A percentile compares a stretch with the other conserved stretches of the same genome.
Evolutionary conservation across 1,284 basidiomycete genomes (phyloP).

Genomic region (Coniferiporia weirii): DNA sequence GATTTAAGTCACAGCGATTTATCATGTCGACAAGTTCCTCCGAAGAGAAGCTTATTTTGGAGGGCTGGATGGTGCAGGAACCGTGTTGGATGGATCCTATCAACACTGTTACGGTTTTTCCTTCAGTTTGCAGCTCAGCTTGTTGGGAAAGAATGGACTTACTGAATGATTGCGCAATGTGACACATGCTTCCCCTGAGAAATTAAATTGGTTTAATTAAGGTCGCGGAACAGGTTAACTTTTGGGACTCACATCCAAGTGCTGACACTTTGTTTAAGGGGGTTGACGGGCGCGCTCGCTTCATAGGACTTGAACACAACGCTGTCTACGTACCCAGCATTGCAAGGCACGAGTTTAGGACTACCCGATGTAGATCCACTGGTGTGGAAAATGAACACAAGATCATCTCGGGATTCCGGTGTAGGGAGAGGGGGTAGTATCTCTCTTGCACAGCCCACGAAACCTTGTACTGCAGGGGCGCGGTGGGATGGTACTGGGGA

Average conservation of each 20-base stretch:
- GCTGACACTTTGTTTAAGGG: conserved; percentile 55
- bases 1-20: conserved; percentile 56
- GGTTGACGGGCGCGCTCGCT: conserved; percentile 42
- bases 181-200: conserved; percentile 64
- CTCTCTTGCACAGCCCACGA: conserved; percentile 30
- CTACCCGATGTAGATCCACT: conserved; percentile 70
- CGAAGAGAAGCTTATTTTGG: conserved; percentile 56
- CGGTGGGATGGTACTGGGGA: conserved; percentile 45
- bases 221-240: conserved; percentile 7
- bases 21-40: conserved; percentile 70
- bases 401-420: conserved; percentile 37
- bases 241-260: conserved; percentile 53
- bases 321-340: conserved; percentile 52
- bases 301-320: conserved; percentile 52
- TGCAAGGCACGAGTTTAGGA: conserved; percentile 67
- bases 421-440: conserved; percentile 41
- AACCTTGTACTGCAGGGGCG: conserved; percentile 36
- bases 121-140: conserved; percentile 19
- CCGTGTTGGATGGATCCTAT: conserved; percentile 65
- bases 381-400: conserved; percentile 67
- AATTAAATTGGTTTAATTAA: conserved; percentile 25
- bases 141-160: conserved; percentile 28
- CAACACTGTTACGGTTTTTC: conserved; percentile 42
- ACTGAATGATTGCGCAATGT: conserved; percentile 64
- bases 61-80: conserved; percentile 64